Evolutionary conservation across 106 monocot genomes (phyloP), one percentile per base, ranked within the genome.

Genomic region (Dioscorea zingiberensis): DNA sequence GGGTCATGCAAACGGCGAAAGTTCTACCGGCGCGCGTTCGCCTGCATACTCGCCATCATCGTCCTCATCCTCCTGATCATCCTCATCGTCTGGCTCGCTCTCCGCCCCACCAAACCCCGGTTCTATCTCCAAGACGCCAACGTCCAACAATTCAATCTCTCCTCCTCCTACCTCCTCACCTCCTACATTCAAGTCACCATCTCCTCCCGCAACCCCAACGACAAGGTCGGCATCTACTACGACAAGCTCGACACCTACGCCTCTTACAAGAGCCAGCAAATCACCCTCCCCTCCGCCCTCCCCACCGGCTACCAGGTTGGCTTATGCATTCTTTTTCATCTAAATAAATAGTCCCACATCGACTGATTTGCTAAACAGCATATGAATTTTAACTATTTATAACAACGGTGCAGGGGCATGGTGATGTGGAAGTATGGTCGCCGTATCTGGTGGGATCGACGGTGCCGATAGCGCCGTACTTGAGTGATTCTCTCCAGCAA

Each of bases 71-170:
- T 81, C 53, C 18, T 88, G 71, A 55, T 76, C 54, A 67, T 81
- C 58, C 70, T 88, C 54, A 67, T 88, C 47, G 21, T 84, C 57
- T 88, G 77, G 77, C 84, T 88, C 11, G 66, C 66, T 23, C 88
- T 88, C 69, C 88, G 88, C 25, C 88, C 88, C n/a, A 69, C 71
- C 21, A 81, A 81, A 51, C 88, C 87, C 59, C 69, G 53, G 24
- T 83, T 87, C 80, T 74, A 69, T 68, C 76, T 90, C 44, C 80
- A 75, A 26, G 83, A 79, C 66, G 72, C 71, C 53, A 18, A 78
- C 47, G 61, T 90, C 60, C 28, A 23, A 68, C 29, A 25, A 16
- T 75, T 85, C 71, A 65, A 76, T 22, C 44, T 80, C 65, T 44
- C 57, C 25, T 4, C 3, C 23, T 25, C 56, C 45, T 62, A 45